Percentiles rank a stretch among this genome's conserved stretches.
These are phyloP conservation scores for Raphanus raphanistrum DNA, from an alignment of 345 rosid species.

Conservation along the genomic window DNA sequence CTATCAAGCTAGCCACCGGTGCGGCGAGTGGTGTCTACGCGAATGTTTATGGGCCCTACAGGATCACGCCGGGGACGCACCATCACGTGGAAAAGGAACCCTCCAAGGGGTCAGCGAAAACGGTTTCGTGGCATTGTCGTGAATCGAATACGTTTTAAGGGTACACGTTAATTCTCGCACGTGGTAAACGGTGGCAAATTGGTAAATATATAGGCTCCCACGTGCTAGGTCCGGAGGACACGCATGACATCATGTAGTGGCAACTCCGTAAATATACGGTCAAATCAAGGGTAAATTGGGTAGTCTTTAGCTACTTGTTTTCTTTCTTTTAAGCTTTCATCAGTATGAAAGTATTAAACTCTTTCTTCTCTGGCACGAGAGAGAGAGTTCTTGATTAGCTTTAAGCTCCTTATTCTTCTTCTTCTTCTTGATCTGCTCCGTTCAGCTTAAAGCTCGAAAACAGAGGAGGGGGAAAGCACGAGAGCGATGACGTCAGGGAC, in stretches of 20 bases:
- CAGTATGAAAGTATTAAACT: conserved; percentile 6
- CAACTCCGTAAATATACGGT: conserved; percentile 23
- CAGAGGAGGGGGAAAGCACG: neutral
- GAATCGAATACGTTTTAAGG: neutral
- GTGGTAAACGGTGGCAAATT: conserved; percentile 13
- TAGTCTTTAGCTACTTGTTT: neutral
- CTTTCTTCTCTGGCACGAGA: conserved; percentile 19
- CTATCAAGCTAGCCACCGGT: conserved; percentile 34
- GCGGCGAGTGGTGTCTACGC: conserved; percentile 30
- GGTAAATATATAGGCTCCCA: conserved; percentile 28
- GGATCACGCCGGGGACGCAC: conserved; percentile 40
- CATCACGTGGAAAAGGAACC: conserved; percentile 36
- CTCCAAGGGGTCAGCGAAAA: conserved; percentile 31
- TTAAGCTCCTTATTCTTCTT: conserved; percentile 26
- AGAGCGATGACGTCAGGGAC: conserved; percentile 67
- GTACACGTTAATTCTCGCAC: neutral
- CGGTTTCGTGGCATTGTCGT: conserved; percentile 28
- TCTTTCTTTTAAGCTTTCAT: neutral
- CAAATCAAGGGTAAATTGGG: conserved; percentile 33
- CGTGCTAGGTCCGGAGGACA: conserved; percentile 39
- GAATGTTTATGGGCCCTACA: conserved; percentile 26
- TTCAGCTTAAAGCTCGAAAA: conserved; percentile 2
- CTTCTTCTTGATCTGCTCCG: neutral
- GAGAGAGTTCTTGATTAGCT: conserved; percentile 28
- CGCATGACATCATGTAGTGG: conserved; percentile 39